Evolutionary conservation across 2,329 filamentous ascomycete genomes (phyloP).

Genomic region (Sarocladium brachiariae): DNA sequence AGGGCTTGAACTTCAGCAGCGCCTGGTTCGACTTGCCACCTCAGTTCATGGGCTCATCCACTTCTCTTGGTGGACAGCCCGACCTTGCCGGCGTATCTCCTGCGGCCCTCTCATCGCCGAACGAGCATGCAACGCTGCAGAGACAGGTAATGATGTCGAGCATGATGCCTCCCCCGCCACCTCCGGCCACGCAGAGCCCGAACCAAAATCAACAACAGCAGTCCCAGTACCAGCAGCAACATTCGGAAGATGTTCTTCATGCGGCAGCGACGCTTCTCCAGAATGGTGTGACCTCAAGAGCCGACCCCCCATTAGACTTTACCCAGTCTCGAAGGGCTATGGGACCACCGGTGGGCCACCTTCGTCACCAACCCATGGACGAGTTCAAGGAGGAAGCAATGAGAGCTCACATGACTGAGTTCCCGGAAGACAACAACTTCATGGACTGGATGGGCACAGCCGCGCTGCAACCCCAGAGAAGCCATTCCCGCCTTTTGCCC

Average conservation of each 20-base stretch:
- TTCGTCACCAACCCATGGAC: slow-evolving; percentile 35
- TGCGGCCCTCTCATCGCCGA: neutral
- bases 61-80: slow-evolving; percentile 52
- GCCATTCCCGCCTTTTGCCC: slow-evolving; percentile 26
- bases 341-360: slow-evolving; percentile 31
- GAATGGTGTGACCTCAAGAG: slow-evolving; percentile 26
- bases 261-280: slow-evolving; percentile 48
- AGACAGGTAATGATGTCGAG: slow-evolving; percentile 19
- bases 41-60: slow-evolving; percentile 58
- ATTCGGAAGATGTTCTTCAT: slow-evolving; percentile 47
- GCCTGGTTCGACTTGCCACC: slow-evolving; percentile 55
- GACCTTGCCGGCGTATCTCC: slow-evolving; percentile 8
- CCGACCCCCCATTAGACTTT: slow-evolving; percentile 20
- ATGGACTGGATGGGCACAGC: slow-evolving; percentile 32
- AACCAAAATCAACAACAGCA: slow-evolving; percentile 18
- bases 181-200: slow-evolving; percentile 17
- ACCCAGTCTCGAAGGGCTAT: slow-evolving; percentile 19
- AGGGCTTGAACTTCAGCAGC: slow-evolving; percentile 42
- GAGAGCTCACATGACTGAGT: slow-evolving; percentile 20
- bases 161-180: slow-evolving; percentile 30
- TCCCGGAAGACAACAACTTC: slow-evolving; percentile 30
- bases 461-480: slow-evolving; percentile 21
- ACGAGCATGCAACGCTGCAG: neutral
- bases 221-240: slow-evolving; percentile 16
- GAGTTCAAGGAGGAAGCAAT: slow-evolving; percentile 35